phyloP scores from a whole-genome alignment of 257 asterid genomes.

The Perilla frutescens region DNA sequence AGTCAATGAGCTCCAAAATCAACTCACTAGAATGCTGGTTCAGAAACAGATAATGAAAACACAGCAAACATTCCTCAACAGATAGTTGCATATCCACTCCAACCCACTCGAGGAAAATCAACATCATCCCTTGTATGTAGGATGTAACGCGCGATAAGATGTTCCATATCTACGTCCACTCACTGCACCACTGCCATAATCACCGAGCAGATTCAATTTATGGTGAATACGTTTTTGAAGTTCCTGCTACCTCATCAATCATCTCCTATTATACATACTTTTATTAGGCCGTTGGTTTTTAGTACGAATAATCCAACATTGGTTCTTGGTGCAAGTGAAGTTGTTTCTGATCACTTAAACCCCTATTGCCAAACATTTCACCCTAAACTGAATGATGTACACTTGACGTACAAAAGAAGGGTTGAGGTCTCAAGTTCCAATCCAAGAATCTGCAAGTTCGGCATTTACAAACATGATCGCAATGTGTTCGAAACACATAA shows the following conservation, averaged over 20 bases:
- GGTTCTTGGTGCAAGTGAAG: neutral
- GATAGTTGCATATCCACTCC: neutral
- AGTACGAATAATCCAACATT: neutral
- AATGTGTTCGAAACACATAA: neutral
- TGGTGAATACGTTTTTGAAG: neutral
- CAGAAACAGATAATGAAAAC: neutral
- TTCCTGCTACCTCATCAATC: neutral
- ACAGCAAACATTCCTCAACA: neutral
- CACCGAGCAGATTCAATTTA: neutral
- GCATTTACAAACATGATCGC: neutral
- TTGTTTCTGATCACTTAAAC: neutral
- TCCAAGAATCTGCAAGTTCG: neutral
- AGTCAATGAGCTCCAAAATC: slow-evolving; percentile 18
- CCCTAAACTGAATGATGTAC: slow-evolving; percentile 5
- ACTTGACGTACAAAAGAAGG: neutral
- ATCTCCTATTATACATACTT: no score
- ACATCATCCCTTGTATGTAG: neutral
- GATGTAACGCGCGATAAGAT: neutral
- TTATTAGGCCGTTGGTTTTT: neutral
- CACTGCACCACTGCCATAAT: neutral
- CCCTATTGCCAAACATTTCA: neutral
- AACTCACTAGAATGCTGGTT: neutral
- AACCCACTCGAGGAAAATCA: neutral
- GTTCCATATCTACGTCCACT: no score
- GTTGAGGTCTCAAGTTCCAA: no score